Base-by-base conservation (phyloP, 177 flowering plant genomes). In the Vitis hybrid region DNA sequence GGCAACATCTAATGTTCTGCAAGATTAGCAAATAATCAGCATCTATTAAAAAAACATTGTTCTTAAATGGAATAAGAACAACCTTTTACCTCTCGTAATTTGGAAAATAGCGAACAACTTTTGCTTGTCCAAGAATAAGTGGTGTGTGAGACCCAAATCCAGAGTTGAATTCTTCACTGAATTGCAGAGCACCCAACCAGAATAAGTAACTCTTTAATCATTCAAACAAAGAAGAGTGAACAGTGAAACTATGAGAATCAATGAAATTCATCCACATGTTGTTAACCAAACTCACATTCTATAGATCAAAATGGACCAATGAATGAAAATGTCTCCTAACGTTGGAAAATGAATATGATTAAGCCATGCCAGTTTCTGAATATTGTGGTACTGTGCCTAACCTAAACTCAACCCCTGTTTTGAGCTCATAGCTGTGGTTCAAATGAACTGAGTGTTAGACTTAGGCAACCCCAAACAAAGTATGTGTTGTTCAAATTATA, bases 111-210 rank as follows among this genome's bases (percentile, higher is more conserved):
- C 98, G 95, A 56, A 86, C 88, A 71, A 92, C 95, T 84, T 89
- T 93, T 17, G 94, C 92, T 89, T 95, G 99, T 70, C 99, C 99
- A 68, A 87, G 86, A 76, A 89, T 64, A 77, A 93, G 76, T 67
- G 99, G 97, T 19, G 99, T 95, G 63, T 89, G 93, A 68, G 99
- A 90, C 65, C 99, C 98, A 87, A 93, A 95, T 70, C 98, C 98
- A 86, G 95, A 68, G 82, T 87, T 88, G 75, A 89, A 93, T 74
- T 93, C 97, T 79, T 93, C 97, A 84, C 99, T 95, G 83, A 66
- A 75, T 68, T 51, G 33, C 59, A 78, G 31, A 70, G 19, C 77
- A 38, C n/a, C 44, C 63, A 57, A 31, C 44, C 44, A 2, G 14
- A 58, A 62, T 18, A 70, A 11, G 44, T 70, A 57, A 14, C 15